Evolutionary conservation across 495 filamentous ascomycete genomes (phyloP).

Genomic region (Penicillium bialowiezense): DNA sequence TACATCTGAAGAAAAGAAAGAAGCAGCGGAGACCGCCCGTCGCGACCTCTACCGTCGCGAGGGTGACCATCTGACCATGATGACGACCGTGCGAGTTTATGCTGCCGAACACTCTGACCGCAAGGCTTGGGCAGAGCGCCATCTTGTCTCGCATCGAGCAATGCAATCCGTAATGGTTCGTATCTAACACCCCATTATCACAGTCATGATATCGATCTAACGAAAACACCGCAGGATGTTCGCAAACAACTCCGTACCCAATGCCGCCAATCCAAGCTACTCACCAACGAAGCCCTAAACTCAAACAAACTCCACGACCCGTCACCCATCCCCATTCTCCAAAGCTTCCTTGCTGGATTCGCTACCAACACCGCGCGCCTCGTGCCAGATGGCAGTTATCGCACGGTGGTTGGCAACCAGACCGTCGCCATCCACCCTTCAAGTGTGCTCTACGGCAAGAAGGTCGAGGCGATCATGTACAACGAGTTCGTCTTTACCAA

Average conservation of each 20-base stretch:
- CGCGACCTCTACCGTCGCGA: conserved; percentile 74
- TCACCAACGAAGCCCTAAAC: conserved; percentile 22
- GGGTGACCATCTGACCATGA: conserved; percentile 85
- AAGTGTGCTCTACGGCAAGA: conserved; percentile 80
- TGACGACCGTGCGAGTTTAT: conserved; percentile 80
- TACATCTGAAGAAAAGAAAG: conserved; percentile 75
- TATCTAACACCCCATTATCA: not conserved
- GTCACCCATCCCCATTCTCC: conserved; percentile 56
- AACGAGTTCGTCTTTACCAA: conserved; percentile 94
- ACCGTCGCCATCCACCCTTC: conserved; percentile 86
- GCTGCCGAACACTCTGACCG: conserved; percentile 71
- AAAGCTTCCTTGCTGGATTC: conserved; percentile 81
- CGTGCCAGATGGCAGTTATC: conserved; percentile 80
- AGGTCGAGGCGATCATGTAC: conserved; percentile 92
- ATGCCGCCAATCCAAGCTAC: conserved; percentile 47
- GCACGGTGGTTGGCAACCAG: conserved; percentile 79
- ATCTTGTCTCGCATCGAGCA: conserved; percentile 75
- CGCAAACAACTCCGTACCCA: conserved; percentile 79
- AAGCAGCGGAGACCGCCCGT: conserved; percentile 69
- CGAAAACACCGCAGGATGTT: conserved; percentile 59
- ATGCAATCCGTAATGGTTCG: conserved; percentile 74
- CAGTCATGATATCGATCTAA: not conserved
- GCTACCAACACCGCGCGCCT: conserved; percentile 78
- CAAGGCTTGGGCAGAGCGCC: conserved; percentile 70
- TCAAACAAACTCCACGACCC: conserved; percentile 20